phyloP scores from a whole-genome alignment of 768 basidiomycete species.

The Termitomyces sp. region DNA sequence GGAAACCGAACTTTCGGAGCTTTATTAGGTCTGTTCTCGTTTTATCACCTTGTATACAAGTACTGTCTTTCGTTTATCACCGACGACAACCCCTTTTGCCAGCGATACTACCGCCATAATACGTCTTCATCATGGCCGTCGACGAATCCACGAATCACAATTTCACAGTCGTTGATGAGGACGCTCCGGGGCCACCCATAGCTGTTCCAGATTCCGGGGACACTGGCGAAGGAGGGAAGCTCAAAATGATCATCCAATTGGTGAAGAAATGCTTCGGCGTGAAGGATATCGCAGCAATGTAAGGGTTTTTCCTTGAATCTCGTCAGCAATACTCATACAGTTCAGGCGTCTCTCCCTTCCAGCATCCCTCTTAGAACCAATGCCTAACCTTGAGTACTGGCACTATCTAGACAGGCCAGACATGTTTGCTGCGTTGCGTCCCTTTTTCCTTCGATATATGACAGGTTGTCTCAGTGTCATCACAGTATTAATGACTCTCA shows the following conservation, averaged over 20 bases:
- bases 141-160: slow-evolving; percentile 5
- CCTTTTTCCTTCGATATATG: not conserved
- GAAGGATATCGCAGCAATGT: slow-evolving; percentile 95
- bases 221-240: slow-evolving; percentile 80
- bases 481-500: slow-evolving; percentile 85
- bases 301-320: slow-evolving; percentile 22
- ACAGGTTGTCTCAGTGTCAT: not conserved
- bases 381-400: slow-evolving; percentile 97
- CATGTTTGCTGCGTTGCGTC: slow-evolving; percentile 81
- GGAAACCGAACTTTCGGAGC: slow-evolving; percentile 1
- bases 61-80: slow-evolving; percentile 3
- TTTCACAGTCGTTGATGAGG: slow-evolving; percentile 33
- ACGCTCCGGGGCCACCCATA: slow-evolving; percentile 49
- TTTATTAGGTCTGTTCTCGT: slow-evolving; percentile 4
- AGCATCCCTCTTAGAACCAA: slow-evolving; percentile 87
- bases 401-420: slow-evolving; percentile 90
- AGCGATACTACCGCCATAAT: not conserved
- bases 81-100: not conserved
- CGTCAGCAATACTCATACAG: not conserved
- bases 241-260: slow-evolving; percentile 90
- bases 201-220: slow-evolving; percentile 68
- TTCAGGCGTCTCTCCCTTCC: slow-evolving; percentile 86
- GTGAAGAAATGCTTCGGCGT: slow-evolving; percentile 90
- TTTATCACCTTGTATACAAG: slow-evolving; percentile 4
- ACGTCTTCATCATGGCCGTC: slow-evolving; percentile 10